A percentile compares a stretch with the other conserved stretches of the same genome.
Conservation (phyloP, 1,139 yeast genomes). For the Diutina rugosa region DNA sequence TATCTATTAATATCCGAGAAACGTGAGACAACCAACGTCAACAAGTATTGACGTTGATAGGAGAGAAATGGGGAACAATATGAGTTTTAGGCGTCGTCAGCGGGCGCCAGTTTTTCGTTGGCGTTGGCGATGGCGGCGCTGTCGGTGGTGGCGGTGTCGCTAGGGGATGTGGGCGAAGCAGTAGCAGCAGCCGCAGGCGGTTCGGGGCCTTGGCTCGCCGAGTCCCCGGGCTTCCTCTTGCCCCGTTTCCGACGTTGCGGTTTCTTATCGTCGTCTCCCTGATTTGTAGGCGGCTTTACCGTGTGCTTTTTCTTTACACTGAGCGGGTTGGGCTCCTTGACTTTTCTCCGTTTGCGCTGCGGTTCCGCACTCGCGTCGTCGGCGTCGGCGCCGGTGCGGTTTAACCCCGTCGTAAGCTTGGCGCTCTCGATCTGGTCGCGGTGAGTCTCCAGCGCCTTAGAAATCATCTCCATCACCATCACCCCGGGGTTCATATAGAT, state of each 20-base stretch:
- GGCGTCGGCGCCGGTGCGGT: constrained; percentile 36
- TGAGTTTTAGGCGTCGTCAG: not conserved
- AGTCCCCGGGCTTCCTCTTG: constrained; percentile 20
- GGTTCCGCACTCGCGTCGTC: constrained; percentile 8
- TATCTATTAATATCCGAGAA: no score
- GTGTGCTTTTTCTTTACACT: constrained; percentile 53
- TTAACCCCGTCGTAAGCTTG: constrained; percentile 69
- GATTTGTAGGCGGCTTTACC: constrained; percentile 2
- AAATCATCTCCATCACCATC: constrained; percentile 91
- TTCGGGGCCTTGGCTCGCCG: not conserved
- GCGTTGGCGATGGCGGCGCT: not conserved
- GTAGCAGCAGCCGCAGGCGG: not conserved
- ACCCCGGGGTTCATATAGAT: constrained; percentile 82
- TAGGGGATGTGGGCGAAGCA: not conserved
- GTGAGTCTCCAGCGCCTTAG: constrained; percentile 50
- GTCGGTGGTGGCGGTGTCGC: not conserved
- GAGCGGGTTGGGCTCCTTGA: constrained; percentile 71
- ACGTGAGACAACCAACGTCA: no score
- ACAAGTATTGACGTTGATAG: no score
- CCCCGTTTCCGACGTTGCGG: constrained; percentile 16
- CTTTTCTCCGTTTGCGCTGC: constrained; percentile 38
- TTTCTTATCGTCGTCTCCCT: constrained; percentile 21
- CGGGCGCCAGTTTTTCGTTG: not conserved
- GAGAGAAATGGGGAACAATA: no score
- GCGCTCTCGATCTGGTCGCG: constrained; percentile 44